These are phyloP conservation scores for Candida ficus DNA, from an alignment of 805 yeast species.

Conservation along the genomic window DNA sequence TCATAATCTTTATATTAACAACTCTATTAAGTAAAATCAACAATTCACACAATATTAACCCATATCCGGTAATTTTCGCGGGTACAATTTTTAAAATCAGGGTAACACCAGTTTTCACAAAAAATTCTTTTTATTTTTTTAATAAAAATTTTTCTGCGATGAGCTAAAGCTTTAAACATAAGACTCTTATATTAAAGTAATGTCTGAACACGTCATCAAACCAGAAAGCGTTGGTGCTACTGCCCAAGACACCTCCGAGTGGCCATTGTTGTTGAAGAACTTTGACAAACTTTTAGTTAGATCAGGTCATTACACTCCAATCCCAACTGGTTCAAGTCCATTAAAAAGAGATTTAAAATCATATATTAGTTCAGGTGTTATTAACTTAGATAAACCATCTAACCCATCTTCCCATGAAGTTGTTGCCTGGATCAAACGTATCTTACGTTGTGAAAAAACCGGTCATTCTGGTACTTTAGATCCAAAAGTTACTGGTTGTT, in stretches of 20 bases:
- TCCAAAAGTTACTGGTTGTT: constrained; percentile 98
- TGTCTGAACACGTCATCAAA: constrained; percentile 68
- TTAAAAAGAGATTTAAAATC: constrained; percentile 88
- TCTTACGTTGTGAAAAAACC: constrained; percentile 91
- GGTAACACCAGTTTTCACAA: not conserved
- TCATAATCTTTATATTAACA: no score
- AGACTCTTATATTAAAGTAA: not conserved
- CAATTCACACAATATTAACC: no score
- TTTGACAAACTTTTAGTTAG: constrained; percentile 92
- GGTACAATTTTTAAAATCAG: no score
- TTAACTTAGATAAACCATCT: constrained; percentile 95
- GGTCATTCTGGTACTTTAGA: constrained; percentile 99
- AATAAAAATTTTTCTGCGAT: constrained; percentile 9
- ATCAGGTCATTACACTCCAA: constrained; percentile 96
- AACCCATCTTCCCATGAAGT: constrained; percentile 99
- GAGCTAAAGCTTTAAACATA: constrained; percentile 1
- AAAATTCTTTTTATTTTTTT: not conserved
- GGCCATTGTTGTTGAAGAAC: constrained; percentile 94
- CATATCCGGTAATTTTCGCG: not conserved
- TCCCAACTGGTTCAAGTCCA: constrained; percentile 93
- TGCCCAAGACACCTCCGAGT: constrained; percentile 74
- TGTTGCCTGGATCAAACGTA: constrained; percentile 98
- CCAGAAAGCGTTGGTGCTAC: constrained; percentile 79
- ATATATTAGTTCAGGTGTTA: constrained; percentile 91
- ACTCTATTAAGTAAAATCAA: no score